phyloP scores from a whole-genome alignment of 371 early-diverging fungal species.

The Batkoa obscura region DNA sequence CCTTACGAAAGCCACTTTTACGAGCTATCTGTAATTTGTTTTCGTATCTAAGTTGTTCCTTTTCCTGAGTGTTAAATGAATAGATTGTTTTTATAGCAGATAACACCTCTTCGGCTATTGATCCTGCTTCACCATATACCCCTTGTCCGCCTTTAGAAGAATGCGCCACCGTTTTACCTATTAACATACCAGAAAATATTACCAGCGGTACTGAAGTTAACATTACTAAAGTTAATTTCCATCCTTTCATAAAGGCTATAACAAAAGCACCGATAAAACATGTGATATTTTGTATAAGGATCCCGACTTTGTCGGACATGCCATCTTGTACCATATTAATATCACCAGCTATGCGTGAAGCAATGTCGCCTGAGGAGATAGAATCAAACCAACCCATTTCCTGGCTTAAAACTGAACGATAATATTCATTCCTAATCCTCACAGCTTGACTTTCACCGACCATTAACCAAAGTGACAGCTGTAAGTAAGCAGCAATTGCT shows the following conservation, averaged over 20 bases:
- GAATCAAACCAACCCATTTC: conserved; percentile 51
- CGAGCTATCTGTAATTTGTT: conserved; percentile 23
- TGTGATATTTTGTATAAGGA: conserved; percentile 25
- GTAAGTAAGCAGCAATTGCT: conserved; percentile 19
- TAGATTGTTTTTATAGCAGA: conserved; percentile 64
- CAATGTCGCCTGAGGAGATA: conserved; percentile 30
- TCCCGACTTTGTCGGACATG: conserved; percentile 38
- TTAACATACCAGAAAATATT: not conserved
- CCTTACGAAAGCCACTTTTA: conserved; percentile 21
- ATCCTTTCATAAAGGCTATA: conserved; percentile 8
- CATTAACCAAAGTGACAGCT: conserved; percentile 20
- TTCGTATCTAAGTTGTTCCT: conserved; percentile 35
- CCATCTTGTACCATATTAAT: conserved; percentile 29
- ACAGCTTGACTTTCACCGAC: conserved; percentile 23
- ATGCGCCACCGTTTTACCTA: conserved; percentile 20
- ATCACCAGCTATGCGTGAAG: conserved; percentile 37
- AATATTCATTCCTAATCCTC: conserved; percentile 23
- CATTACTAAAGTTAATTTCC: not conserved
- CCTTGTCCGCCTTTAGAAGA: conserved; percentile 9
- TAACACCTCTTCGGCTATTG: conserved; percentile 59
- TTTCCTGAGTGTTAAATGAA: conserved; percentile 50
- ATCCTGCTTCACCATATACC: conserved; percentile 45
- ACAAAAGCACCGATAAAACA: conserved; percentile 40
- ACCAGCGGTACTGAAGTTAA: not conserved
- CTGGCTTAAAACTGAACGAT: conserved; percentile 38